phyloP scores from a whole-genome alignment of 805 yeast species.

The Ascoidea rubescens region DNA sequence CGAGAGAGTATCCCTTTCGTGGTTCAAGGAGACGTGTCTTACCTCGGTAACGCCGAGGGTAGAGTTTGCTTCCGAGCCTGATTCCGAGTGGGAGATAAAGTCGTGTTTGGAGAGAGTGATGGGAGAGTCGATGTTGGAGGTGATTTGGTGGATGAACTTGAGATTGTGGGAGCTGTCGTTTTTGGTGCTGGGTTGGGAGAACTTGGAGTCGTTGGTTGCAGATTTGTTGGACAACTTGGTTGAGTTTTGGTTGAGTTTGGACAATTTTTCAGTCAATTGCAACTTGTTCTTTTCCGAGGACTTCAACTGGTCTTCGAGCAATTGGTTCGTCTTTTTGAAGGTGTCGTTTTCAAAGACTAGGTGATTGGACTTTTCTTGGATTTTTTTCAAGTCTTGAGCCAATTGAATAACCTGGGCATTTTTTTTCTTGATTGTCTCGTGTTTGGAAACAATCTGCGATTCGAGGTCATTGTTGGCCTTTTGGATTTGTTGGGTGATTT shows the following conservation, averaged over 20 bases:
- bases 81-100: too few relatives aligned
- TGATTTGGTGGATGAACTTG: too few relatives aligned
- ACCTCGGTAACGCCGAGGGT: too few relatives aligned
- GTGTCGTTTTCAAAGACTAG: not conserved
- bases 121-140: too few relatives aligned
- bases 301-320: not conserved
- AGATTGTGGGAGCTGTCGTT: too few relatives aligned
- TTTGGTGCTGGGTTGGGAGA: too few relatives aligned
- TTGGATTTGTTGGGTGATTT: not conserved
- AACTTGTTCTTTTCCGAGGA: not conserved
- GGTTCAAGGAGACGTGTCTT: too few relatives aligned
- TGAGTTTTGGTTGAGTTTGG: not conserved
- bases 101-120: too few relatives aligned
- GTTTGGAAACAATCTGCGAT: not conserved
- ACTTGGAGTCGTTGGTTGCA: not conserved
- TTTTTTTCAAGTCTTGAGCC: not conserved
- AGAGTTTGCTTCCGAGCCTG: too few relatives aligned
- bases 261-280: not conserved
- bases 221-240: not conserved
- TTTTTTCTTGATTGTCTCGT: not conserved
- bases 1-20: too few relatives aligned
- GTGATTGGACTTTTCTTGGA: not conserved
- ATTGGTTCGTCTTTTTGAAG: not conserved
- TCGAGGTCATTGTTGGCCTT: not conserved
- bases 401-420: not conserved